phyloP scores from a whole-genome alignment of 2,329 filamentous ascomycete genomes.

The Cytospora leucostoma region DNA sequence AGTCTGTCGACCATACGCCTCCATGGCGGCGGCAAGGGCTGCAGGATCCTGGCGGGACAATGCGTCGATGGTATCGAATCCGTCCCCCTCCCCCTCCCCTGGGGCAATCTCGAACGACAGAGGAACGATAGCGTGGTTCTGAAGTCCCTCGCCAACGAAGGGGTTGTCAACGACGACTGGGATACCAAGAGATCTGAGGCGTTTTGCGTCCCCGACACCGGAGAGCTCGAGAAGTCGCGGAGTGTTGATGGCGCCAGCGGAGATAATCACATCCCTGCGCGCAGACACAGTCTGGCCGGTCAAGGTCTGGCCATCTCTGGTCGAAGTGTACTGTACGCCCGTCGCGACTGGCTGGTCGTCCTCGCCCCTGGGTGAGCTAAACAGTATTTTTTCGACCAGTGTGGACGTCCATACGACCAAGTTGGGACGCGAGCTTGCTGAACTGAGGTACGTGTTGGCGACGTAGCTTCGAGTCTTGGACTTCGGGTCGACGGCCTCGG shows the following conservation, averaged over 20 bases:
- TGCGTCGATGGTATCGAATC: no score
- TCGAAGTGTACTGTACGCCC: no score
- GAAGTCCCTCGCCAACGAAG: slow-evolving; percentile 43
- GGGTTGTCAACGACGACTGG: slow-evolving; percentile 38
- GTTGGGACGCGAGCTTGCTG: background rate
- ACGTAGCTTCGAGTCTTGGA: background rate
- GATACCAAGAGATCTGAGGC: slow-evolving; percentile 41
- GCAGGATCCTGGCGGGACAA: no score
- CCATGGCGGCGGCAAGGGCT: no score
- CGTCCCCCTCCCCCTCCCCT: no score
- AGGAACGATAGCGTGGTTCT: slow-evolving; percentile 38
- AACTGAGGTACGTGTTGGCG: background rate
- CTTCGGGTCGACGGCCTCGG: background rate
- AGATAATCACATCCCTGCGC: slow-evolving; percentile 35
- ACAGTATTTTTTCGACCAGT: no score
- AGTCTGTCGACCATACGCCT: background rate
- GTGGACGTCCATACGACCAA: no score
- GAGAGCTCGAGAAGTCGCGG: slow-evolving; percentile 30
- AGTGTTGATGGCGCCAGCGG: slow-evolving; percentile 37
- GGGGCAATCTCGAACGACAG: background rate
- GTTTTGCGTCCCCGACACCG: slow-evolving; percentile 36
- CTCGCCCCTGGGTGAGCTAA: no score
- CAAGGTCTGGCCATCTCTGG: no score
- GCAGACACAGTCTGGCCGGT: no score
- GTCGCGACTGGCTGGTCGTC: no score